Evolutionary conservation across 2,329 filamentous ascomycete species (phyloP), one percentile per base, ranked within the genome.

Genomic region (Ascochyta clinopodiicola): DNA sequence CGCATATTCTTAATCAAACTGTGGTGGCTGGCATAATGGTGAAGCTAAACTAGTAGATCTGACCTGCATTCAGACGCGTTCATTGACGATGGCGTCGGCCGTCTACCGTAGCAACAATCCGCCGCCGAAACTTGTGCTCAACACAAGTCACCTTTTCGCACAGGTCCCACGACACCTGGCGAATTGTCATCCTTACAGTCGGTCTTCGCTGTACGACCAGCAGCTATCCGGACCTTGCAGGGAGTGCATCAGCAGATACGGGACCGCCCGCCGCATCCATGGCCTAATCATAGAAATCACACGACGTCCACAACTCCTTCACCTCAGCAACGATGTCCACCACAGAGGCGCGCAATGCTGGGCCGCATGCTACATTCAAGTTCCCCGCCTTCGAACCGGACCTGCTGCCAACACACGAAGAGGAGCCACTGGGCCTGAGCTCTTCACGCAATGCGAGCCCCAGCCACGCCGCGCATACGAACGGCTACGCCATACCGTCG

Each of bases 341-440:
- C 42, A 64, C 68, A n/a, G 52, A 56, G 55, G 67, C 64, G 47
- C 60, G 64, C 47, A 69, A 72, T 57, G 51, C 69, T 46, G 68
- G 63, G 50, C 61, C 72, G 47, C 64, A 71, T 34, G 62, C 71
- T 59, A 80, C 72, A 12, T 77, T 77, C 67, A 78, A 78, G 57
- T 81, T 81, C 64, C 79, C 79, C 35, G 70, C 78, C 59, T 77
- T 80, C 61, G 73, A 77, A 57, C 75, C 73, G 32, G 76, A 79
- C 31, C 65, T 77, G 44, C 67, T 77, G 19, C 75, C 75, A 13
- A 73, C 70, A 45, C 71, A 75, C 37, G 68, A 76, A 44, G 73
- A 76, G 56, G 70, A 74, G 52, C 61, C 68, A n/a, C 69, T 64
- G 36, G 68, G 70, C 50, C 60, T 66, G 51, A 73, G 57, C 56